Percentiles rank a stretch among this genome's conserved stretches.
Evolutionary conservation across 2,329 filamentous ascomycete species (phyloP).

Genomic region (Xylaria sp.): DNA sequence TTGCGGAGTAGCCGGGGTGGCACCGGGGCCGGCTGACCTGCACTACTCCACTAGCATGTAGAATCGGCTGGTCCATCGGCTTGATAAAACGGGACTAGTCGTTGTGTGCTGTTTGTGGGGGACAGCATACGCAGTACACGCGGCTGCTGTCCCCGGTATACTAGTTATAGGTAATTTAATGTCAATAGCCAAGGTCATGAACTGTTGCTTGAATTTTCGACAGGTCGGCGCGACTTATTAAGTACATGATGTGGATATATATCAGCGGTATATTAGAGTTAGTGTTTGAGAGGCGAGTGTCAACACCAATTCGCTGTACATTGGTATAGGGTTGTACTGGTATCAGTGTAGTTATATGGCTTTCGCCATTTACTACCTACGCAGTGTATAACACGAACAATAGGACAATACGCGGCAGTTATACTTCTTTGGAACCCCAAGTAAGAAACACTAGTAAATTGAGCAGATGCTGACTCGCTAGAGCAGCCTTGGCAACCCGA

Average conservation of each 20-base stretch:
- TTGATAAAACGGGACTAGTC: constrained; percentile 20
- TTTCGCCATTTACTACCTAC: too few species aligned
- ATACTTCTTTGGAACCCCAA: constrained; percentile 7
- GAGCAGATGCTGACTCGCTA: constrained; percentile 23
- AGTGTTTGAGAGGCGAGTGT: background rate
- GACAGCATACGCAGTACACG: background rate
- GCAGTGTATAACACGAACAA: too few species aligned
- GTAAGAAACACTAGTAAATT: constrained; percentile 6
- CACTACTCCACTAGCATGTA: constrained; percentile 11
- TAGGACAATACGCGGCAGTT: too few species aligned
- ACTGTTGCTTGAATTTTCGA: background rate
- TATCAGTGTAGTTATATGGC: too few species aligned
- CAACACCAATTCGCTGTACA: background rate
- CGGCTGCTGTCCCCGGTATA: background rate
- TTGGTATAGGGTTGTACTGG: too few species aligned
- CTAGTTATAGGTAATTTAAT: constrained; percentile 4
- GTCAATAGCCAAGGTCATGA: background rate
- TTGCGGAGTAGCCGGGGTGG: constrained; percentile 8
- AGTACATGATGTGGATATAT: background rate
- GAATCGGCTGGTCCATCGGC: constrained; percentile 9
- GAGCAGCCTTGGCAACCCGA: constrained; percentile 16
- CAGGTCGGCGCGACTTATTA: background rate
- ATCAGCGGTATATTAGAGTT: background rate
- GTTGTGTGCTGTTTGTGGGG: background rate
- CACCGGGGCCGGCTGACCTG: constrained; percentile 12